These are phyloP conservation scores for Hypoxylon rubiginosum DNA, from an alignment of 2,329 filamentous ascomycete genomes.

Conservation along the genomic window DNA sequence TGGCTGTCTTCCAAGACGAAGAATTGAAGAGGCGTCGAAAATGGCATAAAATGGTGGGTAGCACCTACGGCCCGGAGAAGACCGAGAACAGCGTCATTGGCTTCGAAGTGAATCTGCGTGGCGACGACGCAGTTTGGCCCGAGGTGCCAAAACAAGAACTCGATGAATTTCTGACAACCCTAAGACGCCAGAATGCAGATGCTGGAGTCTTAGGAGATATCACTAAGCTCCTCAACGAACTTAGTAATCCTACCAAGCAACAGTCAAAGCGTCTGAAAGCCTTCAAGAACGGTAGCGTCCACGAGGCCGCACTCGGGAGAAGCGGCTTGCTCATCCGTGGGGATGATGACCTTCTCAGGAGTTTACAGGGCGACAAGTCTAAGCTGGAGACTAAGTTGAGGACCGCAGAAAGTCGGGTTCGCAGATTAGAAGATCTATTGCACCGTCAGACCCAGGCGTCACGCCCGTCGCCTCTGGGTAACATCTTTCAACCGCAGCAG, in stretches of 20 bases:
- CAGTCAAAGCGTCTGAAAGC: constrained; percentile 89
- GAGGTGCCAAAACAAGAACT: constrained; percentile 80
- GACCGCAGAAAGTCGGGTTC: constrained; percentile 89
- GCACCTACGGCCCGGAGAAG: constrained; percentile 75
- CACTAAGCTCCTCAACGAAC: constrained; percentile 79
- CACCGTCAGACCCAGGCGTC: constrained; percentile 81
- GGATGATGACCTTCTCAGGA: constrained; percentile 84
- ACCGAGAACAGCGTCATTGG: constrained; percentile 78
- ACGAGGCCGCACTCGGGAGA: constrained; percentile 88
- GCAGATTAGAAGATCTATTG: constrained; percentile 90
- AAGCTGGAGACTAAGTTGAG: constrained; percentile 80
- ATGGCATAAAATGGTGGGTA: constrained; percentile 89
- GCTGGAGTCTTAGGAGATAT: constrained; percentile 78
- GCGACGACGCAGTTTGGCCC: constrained; percentile 86
- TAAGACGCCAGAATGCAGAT: constrained; percentile 76
- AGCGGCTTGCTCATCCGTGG: constrained; percentile 87
- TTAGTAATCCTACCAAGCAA: constrained; percentile 86
- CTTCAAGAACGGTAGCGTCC: constrained; percentile 96
- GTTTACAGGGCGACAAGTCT: constrained; percentile 84
- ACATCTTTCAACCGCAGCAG: constrained; percentile 67
- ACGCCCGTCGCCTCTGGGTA: constrained; percentile 63
- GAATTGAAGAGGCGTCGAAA: constrained; percentile 89
- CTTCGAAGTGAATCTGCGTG: constrained; percentile 87
- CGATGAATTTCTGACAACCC: constrained; percentile 75
- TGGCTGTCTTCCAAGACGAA: constrained; percentile 92